Percentiles rank a stretch among this genome's conserved stretches.
These are phyloP conservation scores for Aegilops bicornis DNA, from an alignment of 176 grass and related monocot species.

Conservation along the genomic window DNA sequence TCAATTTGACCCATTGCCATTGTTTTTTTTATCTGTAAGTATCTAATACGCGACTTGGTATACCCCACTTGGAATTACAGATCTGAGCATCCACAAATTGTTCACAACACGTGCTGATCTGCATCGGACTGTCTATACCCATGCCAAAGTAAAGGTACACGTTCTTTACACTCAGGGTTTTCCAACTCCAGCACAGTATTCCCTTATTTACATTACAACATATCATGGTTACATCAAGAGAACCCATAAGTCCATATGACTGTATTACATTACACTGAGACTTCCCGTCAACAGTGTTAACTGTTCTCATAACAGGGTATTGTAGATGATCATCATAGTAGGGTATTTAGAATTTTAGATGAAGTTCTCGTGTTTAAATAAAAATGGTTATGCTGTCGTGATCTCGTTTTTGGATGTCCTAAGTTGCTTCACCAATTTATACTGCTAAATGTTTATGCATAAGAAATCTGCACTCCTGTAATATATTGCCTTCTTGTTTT, in stretches of 20 bases:
- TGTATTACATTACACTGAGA: neutral
- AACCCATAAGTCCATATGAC: neutral
- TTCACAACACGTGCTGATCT: conserved; percentile 92
- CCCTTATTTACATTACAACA: neutral
- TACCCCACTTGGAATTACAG: conserved; percentile 40
- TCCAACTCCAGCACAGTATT: neutral
- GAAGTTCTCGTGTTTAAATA: neutral
- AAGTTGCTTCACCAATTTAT: neutral
- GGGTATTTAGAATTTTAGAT: neutral
- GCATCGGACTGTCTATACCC: conserved; percentile 89
- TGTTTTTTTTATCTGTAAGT: neutral
- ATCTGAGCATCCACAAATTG: conserved; percentile 87
- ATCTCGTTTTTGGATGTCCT: neutral
- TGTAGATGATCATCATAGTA: neutral
- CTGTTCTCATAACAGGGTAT: neutral
- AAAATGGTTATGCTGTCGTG: neutral
- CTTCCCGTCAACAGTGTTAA: neutral
- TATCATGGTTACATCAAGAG: conserved; percentile 2
- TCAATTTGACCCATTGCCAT: neutral
- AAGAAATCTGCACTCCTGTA: neutral
- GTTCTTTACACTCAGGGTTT: neutral
- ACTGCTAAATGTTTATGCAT: neutral
- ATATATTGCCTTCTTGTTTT: neutral
- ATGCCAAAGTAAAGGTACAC: conserved; percentile 91
- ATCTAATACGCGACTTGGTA: conserved; percentile 12